Evolutionary conservation across 2,329 filamentous ascomycete species (phyloP), one percentile per base, ranked within the genome.

Genomic region (Cladobotryum mycophilum): DNA sequence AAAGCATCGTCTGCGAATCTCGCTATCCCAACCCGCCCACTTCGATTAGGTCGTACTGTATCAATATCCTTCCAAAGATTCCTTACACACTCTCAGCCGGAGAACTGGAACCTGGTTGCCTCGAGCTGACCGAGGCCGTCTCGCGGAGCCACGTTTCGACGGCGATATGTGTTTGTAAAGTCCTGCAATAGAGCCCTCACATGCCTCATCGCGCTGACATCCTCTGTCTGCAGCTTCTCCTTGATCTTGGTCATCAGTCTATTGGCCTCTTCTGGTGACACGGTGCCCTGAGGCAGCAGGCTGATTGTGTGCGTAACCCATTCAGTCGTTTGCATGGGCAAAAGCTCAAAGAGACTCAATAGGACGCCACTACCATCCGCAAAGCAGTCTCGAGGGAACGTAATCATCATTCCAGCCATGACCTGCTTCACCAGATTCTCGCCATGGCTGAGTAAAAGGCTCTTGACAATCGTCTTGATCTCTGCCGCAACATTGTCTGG

Each of bases 391-490:
- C 88, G 82, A 0, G 93, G 95, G 71, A 99, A 99, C 1, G 87
- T 95, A 67, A 96, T 96, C 92, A 99, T 97, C 91, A 99, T 95
- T 53, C 93, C 93, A 1, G 91, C 93, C 73, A 99, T 78, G 52
- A 95, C 85, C 56, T 91, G 87, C 69, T 96, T 92, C 7, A 93
- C 85, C 25, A 99, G 76, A 50, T 82, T 73, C 61, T 89, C 85
- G 36, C 93, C 90, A 56, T 90, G 83, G 1, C 76, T 72, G 2
- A 77, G 57, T 20, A 95, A 72, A 47, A 96, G 78, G 53, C 81
- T 78, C 67, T 86, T 88, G 52, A 97, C 86, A 7, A 85, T 79
- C 34, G 76, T 75, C 58, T 83, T 85, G 20, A 96, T 79, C 58
- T 91, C 84, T 3, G 81, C 75, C 0, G 86, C 80, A 46, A 85